Base-by-base conservation (phyloP, 1,284 basidiomycete species). In the Exobasidium cylindrosporum region DNA sequence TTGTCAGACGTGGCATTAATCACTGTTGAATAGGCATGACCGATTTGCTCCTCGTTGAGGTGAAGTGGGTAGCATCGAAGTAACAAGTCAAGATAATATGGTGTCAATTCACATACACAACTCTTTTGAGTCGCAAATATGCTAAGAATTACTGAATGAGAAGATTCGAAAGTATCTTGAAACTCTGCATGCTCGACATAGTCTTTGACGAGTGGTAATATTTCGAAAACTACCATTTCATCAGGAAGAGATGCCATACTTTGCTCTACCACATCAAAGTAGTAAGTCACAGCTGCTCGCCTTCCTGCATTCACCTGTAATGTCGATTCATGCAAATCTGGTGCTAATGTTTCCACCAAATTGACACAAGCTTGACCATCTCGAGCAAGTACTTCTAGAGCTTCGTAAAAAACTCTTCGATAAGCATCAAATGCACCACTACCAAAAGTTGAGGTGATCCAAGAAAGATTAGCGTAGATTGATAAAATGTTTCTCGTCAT, bases 131-230 rank as follows among this genome's bases (percentile, higher is more conserved):
- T 55, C 11, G 64, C 54, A 54, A 69, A 78, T 4, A 79, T 54
- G 2, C 74, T 70, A 10, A 79, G 65, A 6, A 78, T 63, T 3
- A 77, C 72, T 40, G 77, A 71, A 45, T 79, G 77, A 6, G 77
- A 72, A 11, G 76, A 77, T 58, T 79, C 77, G 40, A 79, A 79
- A 2, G 77, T 63, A 28, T 76, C 73, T 56, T 67, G 69, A 66
- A 57, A 32, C 21, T n/a, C 45, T n/a, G 13, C 28, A 24, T 31
- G 32, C 10, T 54, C 43, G 10, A 28, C 10, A 29, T 46, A 49
- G 11, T 23, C 46, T n/a, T 31, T 28, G 53, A 26, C 21, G 7
- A 54, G 31, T 24, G 71, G 69, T 32, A 79, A 56, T 3, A 77
- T 31, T 10, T 70, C 60, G 54, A 58, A 54, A 45, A 76, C 71